Conservation (phyloP, 164 flowering plant species). For the Akebia trifoliata region DNA sequence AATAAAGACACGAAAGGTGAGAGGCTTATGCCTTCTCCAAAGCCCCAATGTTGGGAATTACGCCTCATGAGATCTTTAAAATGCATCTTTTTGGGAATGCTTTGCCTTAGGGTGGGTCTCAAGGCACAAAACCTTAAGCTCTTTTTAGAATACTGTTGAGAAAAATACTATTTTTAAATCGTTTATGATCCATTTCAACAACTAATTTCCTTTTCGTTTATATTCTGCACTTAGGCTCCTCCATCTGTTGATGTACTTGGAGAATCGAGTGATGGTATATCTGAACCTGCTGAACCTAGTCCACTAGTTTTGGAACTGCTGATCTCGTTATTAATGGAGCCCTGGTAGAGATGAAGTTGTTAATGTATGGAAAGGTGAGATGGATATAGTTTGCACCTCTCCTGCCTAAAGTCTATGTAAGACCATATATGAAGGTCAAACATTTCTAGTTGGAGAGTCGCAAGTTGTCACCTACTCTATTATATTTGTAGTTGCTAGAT, state of each 20-base stretch:
- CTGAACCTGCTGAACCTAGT: conserved; percentile 32
- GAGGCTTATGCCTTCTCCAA: background rate
- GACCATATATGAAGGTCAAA: background rate
- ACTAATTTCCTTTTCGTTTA: conserved; percentile 4
- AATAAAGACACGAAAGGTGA: background rate
- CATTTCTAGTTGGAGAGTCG: background rate
- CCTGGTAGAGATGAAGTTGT: conserved; percentile 65
- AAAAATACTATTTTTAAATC: background rate
- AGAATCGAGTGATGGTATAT: conserved; percentile 27
- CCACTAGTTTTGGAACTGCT: conserved; percentile 40
- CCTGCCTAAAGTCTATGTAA: background rate
- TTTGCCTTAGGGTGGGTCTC: background rate
- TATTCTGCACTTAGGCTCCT: conserved; percentile 53
- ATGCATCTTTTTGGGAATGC: background rate
- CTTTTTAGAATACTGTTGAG: background rate
- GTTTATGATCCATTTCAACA: background rate
- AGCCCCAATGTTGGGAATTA: background rate
- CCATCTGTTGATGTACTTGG: conserved; percentile 55
- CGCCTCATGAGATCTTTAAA: background rate
- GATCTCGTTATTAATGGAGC: conserved; percentile 86
- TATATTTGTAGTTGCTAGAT: too few relatives aligned
- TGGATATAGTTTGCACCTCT: background rate
- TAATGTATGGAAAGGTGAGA: conserved; percentile 81
- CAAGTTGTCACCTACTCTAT: too few relatives aligned
- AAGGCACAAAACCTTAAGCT: background rate